phyloP scores from a whole-genome alignment of 2,329 filamentous ascomycete species.

The Parastagonospora avenae region DNA sequence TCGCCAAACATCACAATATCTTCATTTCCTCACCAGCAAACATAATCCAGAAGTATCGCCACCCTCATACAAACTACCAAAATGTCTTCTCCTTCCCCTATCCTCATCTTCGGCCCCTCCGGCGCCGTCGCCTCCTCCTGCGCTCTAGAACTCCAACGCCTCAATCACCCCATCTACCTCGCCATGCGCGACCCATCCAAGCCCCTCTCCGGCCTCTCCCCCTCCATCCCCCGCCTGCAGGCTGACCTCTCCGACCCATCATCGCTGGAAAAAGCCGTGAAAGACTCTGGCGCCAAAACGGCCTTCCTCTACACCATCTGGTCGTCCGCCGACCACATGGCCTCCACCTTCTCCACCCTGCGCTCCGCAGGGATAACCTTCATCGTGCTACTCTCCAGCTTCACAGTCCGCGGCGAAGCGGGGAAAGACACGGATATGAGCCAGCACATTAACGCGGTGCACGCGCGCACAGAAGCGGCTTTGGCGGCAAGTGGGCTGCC shows the following conservation, averaged over 20 bases:
- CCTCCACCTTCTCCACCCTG: slow-evolving; percentile 49
- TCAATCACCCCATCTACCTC: slow-evolving; percentile 53
- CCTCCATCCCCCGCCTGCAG: slow-evolving; percentile 45
- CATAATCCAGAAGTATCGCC: too few relatives aligned
- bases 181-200: slow-evolving; percentile 57
- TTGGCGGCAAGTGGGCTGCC: slow-evolving; percentile 49
- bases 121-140: slow-evolving; percentile 52
- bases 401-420: slow-evolving; percentile 32
- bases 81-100: too few relatives aligned
- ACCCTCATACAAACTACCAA: too few relatives aligned
- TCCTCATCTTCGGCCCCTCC: slow-evolving; percentile 57
- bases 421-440: slow-evolving; percentile 1
- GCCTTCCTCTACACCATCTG: slow-evolving; percentile 56
- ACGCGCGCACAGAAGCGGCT: slow-evolving; percentile 53
- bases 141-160: slow-evolving; percentile 47
- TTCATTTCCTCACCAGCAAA: too few relatives aligned
- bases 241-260: slow-evolving; percentile 54
- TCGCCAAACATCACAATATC: too few relatives aligned
- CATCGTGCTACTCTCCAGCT: slow-evolving; percentile 53
- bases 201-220: slow-evolving; percentile 45
- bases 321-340: slow-evolving; percentile 48
- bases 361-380: slow-evolving; percentile 53
- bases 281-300: slow-evolving; percentile 48
- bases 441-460: slow-evolving; percentile 44
- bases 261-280: slow-evolving; percentile 49